Conservation (phyloP, 352 stramenopile species). For the Phytophthora litchii region DNA sequence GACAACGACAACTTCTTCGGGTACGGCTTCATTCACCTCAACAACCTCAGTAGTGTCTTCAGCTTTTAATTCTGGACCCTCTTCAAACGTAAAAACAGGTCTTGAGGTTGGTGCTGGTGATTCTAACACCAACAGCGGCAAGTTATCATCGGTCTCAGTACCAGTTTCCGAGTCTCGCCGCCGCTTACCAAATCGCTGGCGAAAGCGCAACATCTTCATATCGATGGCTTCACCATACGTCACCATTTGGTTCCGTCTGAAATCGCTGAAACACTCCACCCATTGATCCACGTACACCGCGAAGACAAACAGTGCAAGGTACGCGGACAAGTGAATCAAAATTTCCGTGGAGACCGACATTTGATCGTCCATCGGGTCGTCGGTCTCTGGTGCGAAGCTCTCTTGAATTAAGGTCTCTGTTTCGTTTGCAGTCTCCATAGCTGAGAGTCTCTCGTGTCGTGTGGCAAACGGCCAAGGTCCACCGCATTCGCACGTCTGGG, state of each 20-base stretch:
- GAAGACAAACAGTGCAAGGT: slow-evolving; percentile 44
- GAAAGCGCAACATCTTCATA: slow-evolving; percentile 33
- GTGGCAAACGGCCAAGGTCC: slow-evolving; percentile 28
- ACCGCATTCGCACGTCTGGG: slow-evolving; percentile 56
- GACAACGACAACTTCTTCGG: slow-evolving; percentile 20
- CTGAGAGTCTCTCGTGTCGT: slow-evolving; percentile 30
- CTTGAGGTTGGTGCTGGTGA: slow-evolving; percentile 20
- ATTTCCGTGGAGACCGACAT: slow-evolving; percentile 46
- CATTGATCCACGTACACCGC: slow-evolving; percentile 47
- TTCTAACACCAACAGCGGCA: slow-evolving; percentile 28
- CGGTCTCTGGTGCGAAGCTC: neutral
- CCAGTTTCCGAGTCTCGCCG: slow-evolving; percentile 14
- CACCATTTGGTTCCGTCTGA: slow-evolving; percentile 43
- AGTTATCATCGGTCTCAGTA: slow-evolving; percentile 25
- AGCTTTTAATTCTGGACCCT: slow-evolving; percentile 4
- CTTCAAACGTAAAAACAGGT: slow-evolving; percentile 23
- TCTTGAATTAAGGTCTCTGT: slow-evolving; percentile 12
- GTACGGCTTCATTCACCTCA: slow-evolving; percentile 2
- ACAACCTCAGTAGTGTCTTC: neutral
- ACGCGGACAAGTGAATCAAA: slow-evolving; percentile 43
- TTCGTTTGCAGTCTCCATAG: slow-evolving; percentile 15
- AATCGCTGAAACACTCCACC: slow-evolving; percentile 47
- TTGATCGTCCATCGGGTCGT: slow-evolving; percentile 20
- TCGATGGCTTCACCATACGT: slow-evolving; percentile 25
- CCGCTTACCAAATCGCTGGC: slow-evolving; percentile 33